Conservation (phyloP, 2,329 filamentous ascomycete species). For the Metarhizium rileyi region DNA sequence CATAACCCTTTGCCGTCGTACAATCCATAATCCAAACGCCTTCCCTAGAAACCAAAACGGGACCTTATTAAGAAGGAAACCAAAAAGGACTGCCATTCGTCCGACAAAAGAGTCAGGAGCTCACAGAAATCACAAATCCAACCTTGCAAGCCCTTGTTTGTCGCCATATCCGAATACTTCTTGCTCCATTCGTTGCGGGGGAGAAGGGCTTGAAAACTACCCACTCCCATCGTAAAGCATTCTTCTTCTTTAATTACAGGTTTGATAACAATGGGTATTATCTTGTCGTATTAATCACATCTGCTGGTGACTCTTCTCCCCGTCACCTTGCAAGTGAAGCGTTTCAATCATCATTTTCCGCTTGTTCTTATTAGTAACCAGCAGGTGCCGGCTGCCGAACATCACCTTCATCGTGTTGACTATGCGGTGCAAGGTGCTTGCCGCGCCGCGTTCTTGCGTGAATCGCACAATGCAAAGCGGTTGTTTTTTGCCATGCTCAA, state of each 20-base stretch:
- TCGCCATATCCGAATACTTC: slow-evolving; percentile 3
- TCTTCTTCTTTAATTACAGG: neutral
- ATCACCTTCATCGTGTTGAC: slow-evolving; percentile 65
- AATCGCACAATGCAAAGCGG: slow-evolving; percentile 75
- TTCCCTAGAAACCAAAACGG: slow-evolving; percentile 5
- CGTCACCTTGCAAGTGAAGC: slow-evolving; percentile 35
- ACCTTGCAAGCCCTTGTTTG: neutral
- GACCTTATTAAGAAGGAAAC: slow-evolving; percentile 7
- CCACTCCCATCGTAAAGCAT: neutral
- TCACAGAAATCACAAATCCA: slow-evolving; percentile 3
- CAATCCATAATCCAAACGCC: slow-evolving; percentile 4
- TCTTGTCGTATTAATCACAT: neutral
- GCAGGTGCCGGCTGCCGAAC: slow-evolving; percentile 52
- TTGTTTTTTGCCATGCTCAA: slow-evolving; percentile 71
- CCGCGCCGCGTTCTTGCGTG: slow-evolving; percentile 84
- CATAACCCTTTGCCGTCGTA: neutral
- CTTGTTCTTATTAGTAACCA: slow-evolving; percentile 59
- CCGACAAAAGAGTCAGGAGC: neutral
- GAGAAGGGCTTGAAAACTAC: neutral
- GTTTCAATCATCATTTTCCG: slow-evolving; percentile 67
- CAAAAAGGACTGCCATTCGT: slow-evolving; percentile 2
- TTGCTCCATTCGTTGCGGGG: slow-evolving; percentile 1
- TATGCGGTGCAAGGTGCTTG: slow-evolving; percentile 77
- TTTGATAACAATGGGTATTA: neutral
- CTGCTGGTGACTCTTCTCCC: neutral